phyloP scores from a whole-genome alignment of 345 rosid species.

The Odontarrhena argentea region DNA sequence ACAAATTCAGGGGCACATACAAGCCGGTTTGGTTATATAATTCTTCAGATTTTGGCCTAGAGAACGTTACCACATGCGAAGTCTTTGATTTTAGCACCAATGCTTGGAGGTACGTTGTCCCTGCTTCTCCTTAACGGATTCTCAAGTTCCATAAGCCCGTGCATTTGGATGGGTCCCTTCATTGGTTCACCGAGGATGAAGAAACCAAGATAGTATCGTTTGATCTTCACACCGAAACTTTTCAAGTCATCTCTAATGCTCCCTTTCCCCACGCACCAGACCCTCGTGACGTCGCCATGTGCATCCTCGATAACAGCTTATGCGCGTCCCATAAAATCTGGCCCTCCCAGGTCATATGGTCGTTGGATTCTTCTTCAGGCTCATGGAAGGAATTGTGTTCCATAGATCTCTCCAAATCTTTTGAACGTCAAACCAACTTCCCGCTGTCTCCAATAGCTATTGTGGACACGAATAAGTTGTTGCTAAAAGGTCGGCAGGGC shows the following conservation, averaged over 20 bases:
- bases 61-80: conserved; percentile 3
- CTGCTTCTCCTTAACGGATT: not conserved
- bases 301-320: conserved; percentile 2
- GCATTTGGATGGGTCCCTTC: conserved; percentile 13
- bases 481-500: not conserved
- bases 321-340: not conserved
- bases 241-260: not conserved
- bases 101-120: conserved; percentile 12
- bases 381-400: conserved; percentile 9
- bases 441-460: conserved; percentile 5
- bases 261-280: not conserved
- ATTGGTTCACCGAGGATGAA: not conserved
- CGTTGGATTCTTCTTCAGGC: not conserved
- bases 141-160: not conserved
- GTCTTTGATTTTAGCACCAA: not conserved
- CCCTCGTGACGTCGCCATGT: not conserved
- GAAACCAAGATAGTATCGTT: not conserved
- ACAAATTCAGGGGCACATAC: conserved; percentile 17
- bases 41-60: not conserved
- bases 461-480: conserved; percentile 8
- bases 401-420: not conserved
- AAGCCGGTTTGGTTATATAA: conserved; percentile 28
- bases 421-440: not conserved
- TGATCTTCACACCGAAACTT: not conserved
- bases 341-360: conserved; percentile 12